Evolutionary conservation across 345 rosid species (phyloP), one percentile per base, ranked within the genome.

Genomic region (Kandelia obovata): DNA sequence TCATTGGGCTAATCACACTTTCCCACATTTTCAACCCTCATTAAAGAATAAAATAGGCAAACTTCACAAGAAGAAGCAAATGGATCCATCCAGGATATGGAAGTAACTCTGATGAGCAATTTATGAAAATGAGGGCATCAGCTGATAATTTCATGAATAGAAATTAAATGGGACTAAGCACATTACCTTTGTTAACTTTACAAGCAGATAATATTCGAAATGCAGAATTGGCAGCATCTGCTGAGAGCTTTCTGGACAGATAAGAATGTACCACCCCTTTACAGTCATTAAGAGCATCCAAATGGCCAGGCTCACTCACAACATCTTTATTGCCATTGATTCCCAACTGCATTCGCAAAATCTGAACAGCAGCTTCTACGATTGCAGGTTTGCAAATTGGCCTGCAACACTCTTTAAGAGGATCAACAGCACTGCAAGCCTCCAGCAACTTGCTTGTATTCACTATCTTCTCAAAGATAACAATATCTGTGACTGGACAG

Each of bases 351-450:
- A 84, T 81, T 67, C 94, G 95, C 3, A 91, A 87, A 67, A 91
- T 84, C 71, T 64, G 78, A 76, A 94, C 83, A 52, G 90, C 90
- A 77, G 97, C 96, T 82, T 91, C 93, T 83, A 84, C 77, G 63
- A 94, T 80, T 34, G 96, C 96, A 61, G 89, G 86, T 75, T 88
- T 95, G 79, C 99, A 95, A 67, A 92, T 72, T 58, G 96, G 96
- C 66, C 96, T 81, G 71, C 97, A 94, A 57, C 96, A 92, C 77
- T 94, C 99, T 70, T 92, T 94, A 31, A 94, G 89, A 73, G 89
- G 90, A 84, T 94, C 99, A 67, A 94, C 86, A 16, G 80, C 76
- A 70, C 88, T 67, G 71, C 99, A 94, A 5, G 96, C 88, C 66
- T 89, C 96, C 61, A 94, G 83, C 65, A 94, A 79, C 66, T 87